Percentiles rank a stretch among this genome's conserved stretches.
Evolutionary conservation across 2,329 filamentous ascomycete genomes (phyloP).

Genomic region (Paracorniculantispora psalliotae): DNA sequence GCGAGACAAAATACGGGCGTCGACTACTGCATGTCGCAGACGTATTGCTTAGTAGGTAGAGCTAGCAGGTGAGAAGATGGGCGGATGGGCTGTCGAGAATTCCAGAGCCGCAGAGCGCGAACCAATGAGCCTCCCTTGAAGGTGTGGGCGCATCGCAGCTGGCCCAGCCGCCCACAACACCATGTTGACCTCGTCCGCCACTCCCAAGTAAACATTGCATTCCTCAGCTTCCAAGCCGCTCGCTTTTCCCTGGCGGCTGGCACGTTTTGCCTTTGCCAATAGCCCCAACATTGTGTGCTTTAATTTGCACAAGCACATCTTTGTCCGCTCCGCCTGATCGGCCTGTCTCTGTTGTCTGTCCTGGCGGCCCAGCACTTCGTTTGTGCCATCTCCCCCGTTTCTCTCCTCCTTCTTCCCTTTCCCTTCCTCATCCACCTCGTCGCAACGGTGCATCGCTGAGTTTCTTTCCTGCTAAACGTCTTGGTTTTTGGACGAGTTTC

Average conservation of each 20-base stretch:
- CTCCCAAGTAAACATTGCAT: conserved; percentile 17
- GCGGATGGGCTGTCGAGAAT: conserved; percentile 2
- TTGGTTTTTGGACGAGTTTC: neutral
- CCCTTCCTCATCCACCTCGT: conserved; percentile 7
- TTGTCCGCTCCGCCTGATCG: neutral
- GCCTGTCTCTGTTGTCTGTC: conserved; percentile 4
- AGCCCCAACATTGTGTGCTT: conserved; percentile 1
- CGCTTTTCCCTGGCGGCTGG: conserved; percentile 13
- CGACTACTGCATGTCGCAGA: conserved; percentile 6
- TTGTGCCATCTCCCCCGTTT: conserved; percentile 9
- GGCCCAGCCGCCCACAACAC: conserved; percentile 3
- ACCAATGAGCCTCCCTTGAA: conserved; percentile 10
- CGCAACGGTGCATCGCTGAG: neutral
- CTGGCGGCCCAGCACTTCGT: conserved; percentile 1
- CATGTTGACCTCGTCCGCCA: conserved; percentile 15
- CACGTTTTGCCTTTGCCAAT: conserved; percentile 12
- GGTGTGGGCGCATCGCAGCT: neutral
- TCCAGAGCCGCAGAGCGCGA: conserved; percentile 2
- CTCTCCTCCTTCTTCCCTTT: conserved; percentile 11
- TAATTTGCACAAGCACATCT: neutral
- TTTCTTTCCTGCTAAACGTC: conserved; percentile 15
- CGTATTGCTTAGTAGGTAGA: neutral
- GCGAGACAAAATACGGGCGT: conserved; percentile 5
- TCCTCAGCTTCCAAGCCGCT: conserved; percentile 14
- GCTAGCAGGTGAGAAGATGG: neutral